phyloP scores from a whole-genome alignment of 352 stramenopile species.

The Phytophthora pisi region DNA sequence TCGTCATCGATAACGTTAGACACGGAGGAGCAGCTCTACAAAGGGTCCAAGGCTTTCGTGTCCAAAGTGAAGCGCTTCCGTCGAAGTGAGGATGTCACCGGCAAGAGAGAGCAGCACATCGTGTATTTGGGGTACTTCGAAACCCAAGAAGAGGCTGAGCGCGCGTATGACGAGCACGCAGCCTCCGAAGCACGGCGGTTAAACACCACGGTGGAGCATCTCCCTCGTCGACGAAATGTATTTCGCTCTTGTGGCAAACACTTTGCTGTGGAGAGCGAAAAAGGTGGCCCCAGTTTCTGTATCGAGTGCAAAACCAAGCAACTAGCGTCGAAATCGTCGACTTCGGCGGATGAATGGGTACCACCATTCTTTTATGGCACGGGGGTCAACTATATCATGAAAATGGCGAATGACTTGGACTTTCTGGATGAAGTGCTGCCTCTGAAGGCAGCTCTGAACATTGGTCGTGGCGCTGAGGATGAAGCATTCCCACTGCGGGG shows the following conservation, averaged over 20 bases:
- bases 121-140: conserved; percentile 77
- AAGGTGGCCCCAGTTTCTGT: conserved; percentile 64
- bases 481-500: conserved; percentile 64
- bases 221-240: conserved; percentile 62
- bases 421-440: conserved; percentile 68
- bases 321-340: conserved; percentile 39
- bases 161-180: conserved; percentile 71
- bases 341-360: conserved; percentile 50
- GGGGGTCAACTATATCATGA: conserved; percentile 77
- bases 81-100: conserved; percentile 55
- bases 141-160: conserved; percentile 70
- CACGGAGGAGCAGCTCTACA: conserved; percentile 69
- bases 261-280: conserved; percentile 83
- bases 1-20: conserved; percentile 72
- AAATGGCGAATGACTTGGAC: conserved; percentile 72
- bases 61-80: conserved; percentile 80
- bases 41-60: conserved; percentile 70
- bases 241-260: conserved; percentile 84
- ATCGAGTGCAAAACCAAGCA: conserved; percentile 79
- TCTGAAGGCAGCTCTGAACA: conserved; percentile 52
- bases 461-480: conserved; percentile 31
- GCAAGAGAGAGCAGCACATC: conserved; percentile 62
- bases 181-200: conserved; percentile 60
- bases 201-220: conserved; percentile 65
- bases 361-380: conserved; percentile 70